phyloP scores from a whole-genome alignment of 345 rosid species.

The Lumnitzera racemosa region DNA sequence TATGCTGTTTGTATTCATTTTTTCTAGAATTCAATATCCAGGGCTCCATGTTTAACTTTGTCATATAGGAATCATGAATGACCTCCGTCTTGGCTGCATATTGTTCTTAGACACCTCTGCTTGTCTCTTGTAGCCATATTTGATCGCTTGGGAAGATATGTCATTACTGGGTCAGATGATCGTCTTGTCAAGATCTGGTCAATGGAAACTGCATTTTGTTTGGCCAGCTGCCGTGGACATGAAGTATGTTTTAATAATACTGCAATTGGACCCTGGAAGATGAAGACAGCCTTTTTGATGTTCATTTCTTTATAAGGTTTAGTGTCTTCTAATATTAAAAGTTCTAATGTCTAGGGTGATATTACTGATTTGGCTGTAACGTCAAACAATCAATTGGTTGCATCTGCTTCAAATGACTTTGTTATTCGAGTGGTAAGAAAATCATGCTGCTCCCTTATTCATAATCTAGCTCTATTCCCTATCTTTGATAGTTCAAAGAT shows the following conservation, averaged over 20 bases:
- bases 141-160: constrained; percentile 94
- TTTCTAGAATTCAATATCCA: too few relatives aligned
- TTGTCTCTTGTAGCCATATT: constrained; percentile 65
- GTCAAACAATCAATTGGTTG: constrained; percentile 89
- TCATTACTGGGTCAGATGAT: constrained; percentile 95
- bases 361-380: constrained; percentile 97
- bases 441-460: constrained; percentile 3
- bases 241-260: constrained; percentile 57
- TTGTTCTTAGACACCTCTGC: neutral
- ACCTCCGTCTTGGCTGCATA: too few relatives aligned
- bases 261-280: constrained; percentile 8
- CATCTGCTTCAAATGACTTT: constrained; percentile 97
- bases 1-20: too few relatives aligned
- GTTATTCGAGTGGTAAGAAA: constrained; percentile 89
- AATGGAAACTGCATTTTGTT: constrained; percentile 98
- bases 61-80: neutral
- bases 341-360: constrained; percentile 59
- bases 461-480: constrained; percentile 10
- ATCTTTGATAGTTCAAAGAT: constrained; percentile 5
- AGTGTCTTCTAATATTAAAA: constrained; percentile 8
- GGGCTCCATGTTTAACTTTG: too few relatives aligned
- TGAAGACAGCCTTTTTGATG: constrained; percentile 4
- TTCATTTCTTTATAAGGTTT: constrained; percentile 7
- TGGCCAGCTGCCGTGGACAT: constrained; percentile 99
- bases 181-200: constrained; percentile 99